Conservation (phyloP, 2,329 filamentous ascomycete genomes). For the Fusarium duplospermum region DNA sequence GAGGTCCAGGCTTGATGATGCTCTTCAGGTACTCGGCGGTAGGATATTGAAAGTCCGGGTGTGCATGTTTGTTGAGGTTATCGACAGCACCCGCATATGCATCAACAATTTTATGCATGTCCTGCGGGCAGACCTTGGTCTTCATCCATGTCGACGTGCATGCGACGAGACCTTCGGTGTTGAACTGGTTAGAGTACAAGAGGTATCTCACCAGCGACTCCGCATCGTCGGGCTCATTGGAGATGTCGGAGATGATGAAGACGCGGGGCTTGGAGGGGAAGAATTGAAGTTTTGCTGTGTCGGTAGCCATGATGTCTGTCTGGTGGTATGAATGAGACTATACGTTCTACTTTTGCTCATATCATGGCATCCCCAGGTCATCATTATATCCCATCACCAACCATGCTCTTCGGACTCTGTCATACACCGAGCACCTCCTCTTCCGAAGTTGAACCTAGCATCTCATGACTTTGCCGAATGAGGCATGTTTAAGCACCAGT, state of each 20-base stretch:
- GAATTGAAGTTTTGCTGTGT: slow-evolving; percentile 26
- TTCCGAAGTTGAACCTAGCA: slow-evolving; percentile 25
- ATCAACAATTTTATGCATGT: slow-evolving; percentile 57
- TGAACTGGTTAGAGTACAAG: slow-evolving; percentile 59
- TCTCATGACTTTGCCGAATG: not conserved
- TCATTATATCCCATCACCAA: slow-evolving; percentile 23
- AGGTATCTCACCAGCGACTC: slow-evolving; percentile 58
- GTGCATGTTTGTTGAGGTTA: slow-evolving; percentile 62
- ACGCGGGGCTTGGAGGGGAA: slow-evolving; percentile 49
- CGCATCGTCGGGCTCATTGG: slow-evolving; percentile 59
- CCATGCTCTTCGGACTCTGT: not conserved
- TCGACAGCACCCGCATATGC: slow-evolving; percentile 57
- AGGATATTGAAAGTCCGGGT: slow-evolving; percentile 56
- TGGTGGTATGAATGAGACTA: not conserved
- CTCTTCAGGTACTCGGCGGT: slow-evolving; percentile 49
- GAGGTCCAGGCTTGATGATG: slow-evolving; percentile 53
- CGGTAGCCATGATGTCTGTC: slow-evolving; percentile 21
- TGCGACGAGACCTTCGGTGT: slow-evolving; percentile 58
- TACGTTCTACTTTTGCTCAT: not conserved
- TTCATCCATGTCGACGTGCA: slow-evolving; percentile 60
- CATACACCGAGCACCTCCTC: not conserved
- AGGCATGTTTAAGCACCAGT: slow-evolving; percentile 7
- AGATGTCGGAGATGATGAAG: slow-evolving; percentile 58
- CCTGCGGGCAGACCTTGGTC: slow-evolving; percentile 53
- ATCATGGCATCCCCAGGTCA: slow-evolving; percentile 11